Conservation (phyloP, 2,329 filamentous ascomycete genomes). For the Colletotrichum sidae region DNA sequence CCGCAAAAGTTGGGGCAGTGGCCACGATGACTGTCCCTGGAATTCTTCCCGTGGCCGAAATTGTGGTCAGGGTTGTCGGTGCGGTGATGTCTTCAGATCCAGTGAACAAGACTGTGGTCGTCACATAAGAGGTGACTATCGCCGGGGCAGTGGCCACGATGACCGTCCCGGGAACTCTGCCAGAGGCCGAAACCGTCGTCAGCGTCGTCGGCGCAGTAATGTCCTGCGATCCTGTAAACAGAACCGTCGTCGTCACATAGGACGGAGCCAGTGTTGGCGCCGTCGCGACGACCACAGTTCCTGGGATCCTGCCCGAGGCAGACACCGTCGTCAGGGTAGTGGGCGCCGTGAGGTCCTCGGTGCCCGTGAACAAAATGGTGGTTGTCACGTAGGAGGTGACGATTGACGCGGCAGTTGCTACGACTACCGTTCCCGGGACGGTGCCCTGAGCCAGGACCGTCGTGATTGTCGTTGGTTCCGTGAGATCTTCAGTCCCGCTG, state of each 20-base stretch:
- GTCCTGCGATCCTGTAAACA: constrained; percentile 1
- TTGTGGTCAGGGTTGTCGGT: neutral
- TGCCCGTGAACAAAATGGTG: constrained; percentile 1
- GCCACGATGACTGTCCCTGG: constrained; percentile 24
- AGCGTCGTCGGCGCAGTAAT: constrained; percentile 6
- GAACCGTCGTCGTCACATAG: constrained; percentile 24
- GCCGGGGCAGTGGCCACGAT: constrained; percentile 14
- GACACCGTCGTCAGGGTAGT: constrained; percentile 7
- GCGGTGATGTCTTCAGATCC: neutral
- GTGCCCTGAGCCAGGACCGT: neutral
- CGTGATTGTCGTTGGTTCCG: neutral
- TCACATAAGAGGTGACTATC: neutral
- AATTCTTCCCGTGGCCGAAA: neutral
- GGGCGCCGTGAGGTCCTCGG: neutral
- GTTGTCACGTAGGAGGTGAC: constrained; percentile 7
- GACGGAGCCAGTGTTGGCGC: neutral
- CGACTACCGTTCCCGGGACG: constrained; percentile 21
- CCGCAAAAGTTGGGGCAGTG: neutral
- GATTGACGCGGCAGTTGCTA: neutral
- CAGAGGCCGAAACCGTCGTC: constrained; percentile 18
- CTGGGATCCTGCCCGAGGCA: constrained; percentile 17
- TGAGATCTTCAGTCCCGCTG: neutral
- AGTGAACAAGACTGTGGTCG: neutral
- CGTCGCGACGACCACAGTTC: constrained; percentile 19
- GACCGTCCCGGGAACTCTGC: neutral